Percentiles rank a stretch among this genome's conserved stretches.
phyloP scores from a whole-genome alignment of 2,329 filamentous ascomycete species.

The Trichoderma sp. region DNA sequence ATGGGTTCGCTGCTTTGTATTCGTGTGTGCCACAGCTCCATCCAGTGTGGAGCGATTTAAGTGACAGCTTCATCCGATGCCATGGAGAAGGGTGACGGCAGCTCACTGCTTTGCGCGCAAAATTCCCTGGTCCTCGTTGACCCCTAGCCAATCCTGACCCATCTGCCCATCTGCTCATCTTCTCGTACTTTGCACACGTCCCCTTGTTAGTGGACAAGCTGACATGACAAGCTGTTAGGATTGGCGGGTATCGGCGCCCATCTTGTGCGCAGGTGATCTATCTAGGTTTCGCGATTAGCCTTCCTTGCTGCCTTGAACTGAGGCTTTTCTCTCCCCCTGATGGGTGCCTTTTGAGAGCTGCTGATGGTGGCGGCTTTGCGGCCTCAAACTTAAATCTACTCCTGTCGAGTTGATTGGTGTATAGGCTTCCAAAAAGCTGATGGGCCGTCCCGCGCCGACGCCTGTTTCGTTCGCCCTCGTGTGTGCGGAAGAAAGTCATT shows the following conservation, averaged over 20 bases:
- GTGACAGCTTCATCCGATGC: conserved; percentile 9
- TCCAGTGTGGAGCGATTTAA: background rate
- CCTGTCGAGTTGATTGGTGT: background rate
- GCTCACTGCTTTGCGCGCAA: background rate
- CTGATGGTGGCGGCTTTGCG: background rate
- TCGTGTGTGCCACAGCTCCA: background rate
- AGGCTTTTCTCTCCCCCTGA: background rate
- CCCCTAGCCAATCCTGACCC: background rate
- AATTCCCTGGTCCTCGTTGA: background rate
- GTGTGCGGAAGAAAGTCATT: background rate
- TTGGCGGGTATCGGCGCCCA: conserved; percentile 2
- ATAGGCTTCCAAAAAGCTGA: background rate
- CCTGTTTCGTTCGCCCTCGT: background rate
- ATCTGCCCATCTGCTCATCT: background rate
- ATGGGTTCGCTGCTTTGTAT: background rate
- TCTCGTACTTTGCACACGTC: background rate
- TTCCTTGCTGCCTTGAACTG: background rate
- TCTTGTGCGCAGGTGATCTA: conserved; percentile 1
- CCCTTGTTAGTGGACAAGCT: conserved; percentile 2
- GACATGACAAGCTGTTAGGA: background rate
- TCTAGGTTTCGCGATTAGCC: background rate
- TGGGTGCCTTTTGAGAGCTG: background rate
- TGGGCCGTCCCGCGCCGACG: conserved; percentile 13
- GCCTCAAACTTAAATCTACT: background rate
- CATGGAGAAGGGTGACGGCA: conserved; percentile 7